phyloP scores from a whole-genome alignment of 257 asterid species.

The Linderniella brevidens region DNA sequence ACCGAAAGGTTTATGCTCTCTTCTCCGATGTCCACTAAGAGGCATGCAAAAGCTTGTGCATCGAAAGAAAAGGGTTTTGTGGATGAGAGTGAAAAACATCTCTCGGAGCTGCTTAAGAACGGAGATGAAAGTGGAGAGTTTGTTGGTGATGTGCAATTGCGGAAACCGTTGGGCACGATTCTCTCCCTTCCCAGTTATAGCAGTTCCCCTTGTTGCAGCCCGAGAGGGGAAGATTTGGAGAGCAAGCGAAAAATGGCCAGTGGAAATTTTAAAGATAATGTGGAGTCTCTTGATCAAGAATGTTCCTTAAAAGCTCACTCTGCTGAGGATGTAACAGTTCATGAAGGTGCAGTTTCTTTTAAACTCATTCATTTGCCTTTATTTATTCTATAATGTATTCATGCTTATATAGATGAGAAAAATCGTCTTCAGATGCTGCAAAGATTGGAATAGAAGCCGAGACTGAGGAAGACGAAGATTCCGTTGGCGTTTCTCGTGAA shows the following conservation, averaged over 20 bases:
- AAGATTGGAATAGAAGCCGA: too few species aligned
- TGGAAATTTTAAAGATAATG: conserved; percentile 14
- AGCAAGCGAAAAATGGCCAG: not conserved
- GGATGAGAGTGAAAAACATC: conserved; percentile 79
- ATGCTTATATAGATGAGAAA: too few species aligned
- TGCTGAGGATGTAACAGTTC: too few species aligned
- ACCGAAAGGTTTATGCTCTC: conserved; percentile 57
- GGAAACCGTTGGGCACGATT: conserved; percentile 59
- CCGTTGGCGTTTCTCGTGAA: conserved; percentile 11
- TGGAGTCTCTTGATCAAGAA: conserved; percentile 12
- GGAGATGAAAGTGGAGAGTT: conserved; percentile 31
- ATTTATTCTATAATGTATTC: too few species aligned
- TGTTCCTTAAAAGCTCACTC: not conserved
- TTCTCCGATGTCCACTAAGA: conserved; percentile 27
- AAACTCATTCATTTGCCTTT: too few species aligned
- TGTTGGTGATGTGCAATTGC: conserved; percentile 20
- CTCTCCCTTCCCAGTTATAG: conserved; percentile 61
- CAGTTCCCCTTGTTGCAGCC: conserved; percentile 45
- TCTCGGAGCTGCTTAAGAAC: conserved; percentile 52
- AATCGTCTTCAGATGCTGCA: too few species aligned
- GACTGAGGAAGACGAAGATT: conserved; percentile 18
- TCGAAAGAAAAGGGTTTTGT: conserved; percentile 27
- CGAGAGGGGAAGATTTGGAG: conserved; percentile 27
- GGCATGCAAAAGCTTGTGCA: conserved; percentile 21
- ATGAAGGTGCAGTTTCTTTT: too few species aligned